A percentile compares a stretch with the other conserved stretches of the same genome.
phyloP scores from a whole-genome alignment of 2,329 filamentous ascomycete genomes.

The Paecilomyces dactylethromorphus region DNA sequence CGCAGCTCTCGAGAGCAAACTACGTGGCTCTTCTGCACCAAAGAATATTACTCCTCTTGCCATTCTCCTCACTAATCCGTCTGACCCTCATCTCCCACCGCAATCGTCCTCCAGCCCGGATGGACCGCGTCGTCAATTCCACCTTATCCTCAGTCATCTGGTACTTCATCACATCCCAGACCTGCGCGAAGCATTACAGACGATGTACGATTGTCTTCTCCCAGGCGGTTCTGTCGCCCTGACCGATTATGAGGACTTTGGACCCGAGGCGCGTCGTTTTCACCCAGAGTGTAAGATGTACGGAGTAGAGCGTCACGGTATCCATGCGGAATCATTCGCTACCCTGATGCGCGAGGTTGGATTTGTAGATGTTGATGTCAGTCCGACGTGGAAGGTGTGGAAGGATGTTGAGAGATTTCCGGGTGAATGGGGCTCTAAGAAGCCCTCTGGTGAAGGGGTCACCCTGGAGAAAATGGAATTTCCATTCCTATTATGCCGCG shows the following conservation, averaged over 20 bases:
- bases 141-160: slow-evolving; percentile 48
- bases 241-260: slow-evolving; percentile 54
- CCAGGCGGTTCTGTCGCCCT: slow-evolving; percentile 45
- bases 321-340: slow-evolving; percentile 36
- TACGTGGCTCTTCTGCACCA: background rate
- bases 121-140: slow-evolving; percentile 36
- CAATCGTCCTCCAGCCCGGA: slow-evolving; percentile 19
- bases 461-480: background rate
- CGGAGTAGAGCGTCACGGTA: slow-evolving; percentile 49
- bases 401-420: background rate
- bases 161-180: slow-evolving; percentile 52
- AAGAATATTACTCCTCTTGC: background rate
- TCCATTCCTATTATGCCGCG: background rate
- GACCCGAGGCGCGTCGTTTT: slow-evolving; percentile 45
- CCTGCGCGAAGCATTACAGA: slow-evolving; percentile 36
- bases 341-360: slow-evolving; percentile 41
- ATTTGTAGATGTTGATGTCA: slow-evolving; percentile 39
- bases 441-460: background rate
- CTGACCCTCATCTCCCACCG: slow-evolving; percentile 39
- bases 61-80: slow-evolving; percentile 43
- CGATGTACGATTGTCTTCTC: slow-evolving; percentile 43
- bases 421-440: background rate
- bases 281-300: slow-evolving; percentile 48
- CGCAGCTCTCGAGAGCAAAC: background rate
- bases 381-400: background rate